Evolutionary conservation across 176 grass and related monocot genomes (phyloP).

Genomic region (Raddia guianensis): DNA sequence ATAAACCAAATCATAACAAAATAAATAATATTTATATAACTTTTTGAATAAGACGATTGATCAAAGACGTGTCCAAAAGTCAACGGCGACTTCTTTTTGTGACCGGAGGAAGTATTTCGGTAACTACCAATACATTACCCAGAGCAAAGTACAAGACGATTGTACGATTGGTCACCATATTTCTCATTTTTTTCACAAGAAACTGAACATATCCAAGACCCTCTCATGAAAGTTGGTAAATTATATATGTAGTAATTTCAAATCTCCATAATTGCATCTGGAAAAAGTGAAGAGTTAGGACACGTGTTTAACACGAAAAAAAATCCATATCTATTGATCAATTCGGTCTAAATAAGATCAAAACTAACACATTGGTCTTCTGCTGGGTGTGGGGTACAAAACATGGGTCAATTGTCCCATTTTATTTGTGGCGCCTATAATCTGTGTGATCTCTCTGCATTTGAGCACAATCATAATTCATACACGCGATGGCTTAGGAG

Average conservation of each 20-base stretch:
- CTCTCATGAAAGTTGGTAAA: neutral
- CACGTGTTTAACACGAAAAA: neutral
- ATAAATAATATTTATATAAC: too few relatives aligned
- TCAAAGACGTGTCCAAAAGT: too few relatives aligned
- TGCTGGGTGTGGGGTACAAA: neutral
- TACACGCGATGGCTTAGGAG: neutral
- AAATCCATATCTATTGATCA: neutral
- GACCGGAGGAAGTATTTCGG: too few relatives aligned
- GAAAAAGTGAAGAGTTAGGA: neutral
- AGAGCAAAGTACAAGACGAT: neutral
- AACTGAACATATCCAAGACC: too few relatives aligned
- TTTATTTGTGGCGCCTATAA: neutral
- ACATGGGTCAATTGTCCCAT: neutral
- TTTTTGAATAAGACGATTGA: too few relatives aligned
- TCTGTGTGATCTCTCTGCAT: neutral
- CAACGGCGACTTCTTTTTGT: too few relatives aligned
- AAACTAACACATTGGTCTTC: neutral
- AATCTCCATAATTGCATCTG: neutral
- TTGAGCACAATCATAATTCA: neutral
- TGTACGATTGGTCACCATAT: neutral
- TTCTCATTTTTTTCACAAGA: too few relatives aligned
- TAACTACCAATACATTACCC: too few relatives aligned
- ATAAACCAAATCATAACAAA: too few relatives aligned
- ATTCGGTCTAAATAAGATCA: constrained; percentile 19
- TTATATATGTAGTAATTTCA: too few relatives aligned